Percentiles rank a stretch among this genome's conserved stretches.
Conservation (phyloP, 1,284 basidiomycete genomes). For the Cryptococcus sp. region DNA sequence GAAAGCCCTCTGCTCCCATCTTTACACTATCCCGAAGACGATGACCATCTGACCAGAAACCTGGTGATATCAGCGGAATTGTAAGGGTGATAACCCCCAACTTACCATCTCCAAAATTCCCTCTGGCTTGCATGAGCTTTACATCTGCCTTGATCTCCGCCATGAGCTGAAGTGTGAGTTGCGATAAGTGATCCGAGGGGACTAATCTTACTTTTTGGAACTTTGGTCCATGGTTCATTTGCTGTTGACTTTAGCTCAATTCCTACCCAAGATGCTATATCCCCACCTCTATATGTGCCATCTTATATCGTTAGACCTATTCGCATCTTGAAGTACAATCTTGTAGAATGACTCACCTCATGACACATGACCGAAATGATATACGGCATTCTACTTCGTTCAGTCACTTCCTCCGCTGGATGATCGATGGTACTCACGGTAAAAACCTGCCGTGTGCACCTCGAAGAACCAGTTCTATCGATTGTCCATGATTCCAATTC, state of each 20-base stretch:
- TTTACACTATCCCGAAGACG: slow-evolving; percentile 32
- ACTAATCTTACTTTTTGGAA: slow-evolving; percentile 35
- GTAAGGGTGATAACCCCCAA: neutral
- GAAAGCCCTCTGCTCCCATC: slow-evolving; percentile 36
- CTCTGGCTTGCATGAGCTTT: slow-evolving; percentile 29
- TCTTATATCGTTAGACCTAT: slow-evolving; percentile 19
- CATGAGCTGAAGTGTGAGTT: slow-evolving; percentile 27
- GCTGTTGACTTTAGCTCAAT: slow-evolving; percentile 15
- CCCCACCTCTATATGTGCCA: slow-evolving; percentile 44
- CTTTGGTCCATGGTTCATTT: slow-evolving; percentile 47
- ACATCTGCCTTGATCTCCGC: slow-evolving; percentile 42
- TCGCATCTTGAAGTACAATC: neutral
- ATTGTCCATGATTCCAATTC: slow-evolving; percentile 48
- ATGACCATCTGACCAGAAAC: slow-evolving; percentile 44
- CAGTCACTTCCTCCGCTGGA: neutral
- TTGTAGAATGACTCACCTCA: slow-evolving; percentile 29
- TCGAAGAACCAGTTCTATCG: slow-evolving; percentile 47
- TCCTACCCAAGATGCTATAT: neutral
- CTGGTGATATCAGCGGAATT: slow-evolving; percentile 9
- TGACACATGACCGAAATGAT: slow-evolving; percentile 46
- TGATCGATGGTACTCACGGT: slow-evolving; percentile 18
- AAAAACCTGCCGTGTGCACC: slow-evolving; percentile 40
- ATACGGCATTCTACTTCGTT: slow-evolving; percentile 22
- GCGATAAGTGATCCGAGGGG: neutral
- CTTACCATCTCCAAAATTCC: slow-evolving; percentile 45